These are phyloP conservation scores for Pseudozyma tsukubaensis DNA, from an alignment of 1,284 basidiomycete genomes.

Conservation along the genomic window DNA sequence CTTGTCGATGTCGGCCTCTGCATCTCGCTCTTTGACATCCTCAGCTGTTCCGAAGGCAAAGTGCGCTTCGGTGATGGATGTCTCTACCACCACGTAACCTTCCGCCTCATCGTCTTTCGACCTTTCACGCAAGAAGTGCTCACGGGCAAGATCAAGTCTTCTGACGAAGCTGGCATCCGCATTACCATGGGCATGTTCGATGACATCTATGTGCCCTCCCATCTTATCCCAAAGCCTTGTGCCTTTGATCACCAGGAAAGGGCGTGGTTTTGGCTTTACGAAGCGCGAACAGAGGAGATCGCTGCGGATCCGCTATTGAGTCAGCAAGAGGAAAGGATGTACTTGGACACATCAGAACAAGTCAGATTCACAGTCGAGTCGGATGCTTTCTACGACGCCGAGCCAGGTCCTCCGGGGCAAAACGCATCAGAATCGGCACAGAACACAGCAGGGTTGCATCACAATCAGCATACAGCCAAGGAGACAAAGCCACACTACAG, in stretches of 20 bases:
- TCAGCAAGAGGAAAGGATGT: conserved; percentile 77
- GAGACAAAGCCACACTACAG: conserved; percentile 45
- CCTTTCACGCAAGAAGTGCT: conserved; percentile 92
- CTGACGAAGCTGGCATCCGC: conserved; percentile 76
- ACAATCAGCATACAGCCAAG: conserved; percentile 35
- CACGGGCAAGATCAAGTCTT: conserved; percentile 81
- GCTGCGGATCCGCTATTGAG: conserved; percentile 47
- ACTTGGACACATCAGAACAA: conserved; percentile 83
- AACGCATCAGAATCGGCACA: conserved; percentile 15
- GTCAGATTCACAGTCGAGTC: conserved; percentile 88
- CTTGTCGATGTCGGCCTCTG: conserved; percentile 92
- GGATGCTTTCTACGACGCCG: conserved; percentile 89
- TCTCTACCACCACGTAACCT: conserved; percentile 93
- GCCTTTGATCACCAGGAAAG: conserved; percentile 74
- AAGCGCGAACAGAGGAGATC: conserved; percentile 62
- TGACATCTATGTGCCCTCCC: conserved; percentile 83
- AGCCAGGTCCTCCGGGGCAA: conserved; percentile 77
- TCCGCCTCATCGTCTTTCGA: conserved; percentile 88
- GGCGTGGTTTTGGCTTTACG: conserved; percentile 70
- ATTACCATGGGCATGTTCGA: conserved; percentile 93
- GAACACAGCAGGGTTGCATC: conserved; percentile 12
- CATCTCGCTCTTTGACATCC: conserved; percentile 86
- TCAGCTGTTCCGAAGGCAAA: conserved; percentile 87
- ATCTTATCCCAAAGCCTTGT: conserved; percentile 78
- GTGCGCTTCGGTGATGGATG: conserved; percentile 94